Evolutionary conservation across 1,139 yeast genomes (phyloP), one percentile per base, ranked within the genome.

Genomic region (Debaryomyces sp.): DNA sequence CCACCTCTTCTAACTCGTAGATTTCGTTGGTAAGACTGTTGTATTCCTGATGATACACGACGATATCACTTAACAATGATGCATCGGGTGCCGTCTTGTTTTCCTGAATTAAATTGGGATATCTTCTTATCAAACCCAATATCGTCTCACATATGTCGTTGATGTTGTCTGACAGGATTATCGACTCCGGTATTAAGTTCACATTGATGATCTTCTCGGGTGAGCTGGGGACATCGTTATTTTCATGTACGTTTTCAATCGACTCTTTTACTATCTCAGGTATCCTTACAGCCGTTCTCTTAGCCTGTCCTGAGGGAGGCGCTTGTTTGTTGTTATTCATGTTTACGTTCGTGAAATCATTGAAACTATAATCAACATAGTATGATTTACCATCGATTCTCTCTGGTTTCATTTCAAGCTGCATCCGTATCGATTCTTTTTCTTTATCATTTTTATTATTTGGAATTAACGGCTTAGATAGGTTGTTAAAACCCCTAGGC

Each of bases 351-450:
- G 46, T 43, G 26, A 58, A 61, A 6, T 58, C 67, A 30, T 56
- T 54, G 22, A 53, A 55, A 29, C 63, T 61, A 2, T 55, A 60
- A 32, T 67, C 70, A 5, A 60, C 52, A 50, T 61, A 73, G 21
- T 63, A 54, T 6, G 71, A 55, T 49, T 64, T 66, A 1, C 79
- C 79, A 52, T 75, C 80, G 2, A 68, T 62, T 44, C 80, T 55
- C 47, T 66, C 74, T 0, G 75, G 73, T 7, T 53, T 53, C 10
- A 57, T 51, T 10, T 61, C 67, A 35, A 52, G 44, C 29, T 41
- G 36, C 23, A 30, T 15, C 32, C 43, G 37, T 43, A 30, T 44
- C 39, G 15, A 27, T 36, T 21, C 41, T 34, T 40, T 33, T 24
- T 21, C 47, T 17, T 18, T 23, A 17, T 21, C 37, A 5, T 12